Evolutionary conservation across 2,329 filamentous ascomycete genomes (phyloP).

Genomic region (Neopestalotiopsis sp.): DNA sequence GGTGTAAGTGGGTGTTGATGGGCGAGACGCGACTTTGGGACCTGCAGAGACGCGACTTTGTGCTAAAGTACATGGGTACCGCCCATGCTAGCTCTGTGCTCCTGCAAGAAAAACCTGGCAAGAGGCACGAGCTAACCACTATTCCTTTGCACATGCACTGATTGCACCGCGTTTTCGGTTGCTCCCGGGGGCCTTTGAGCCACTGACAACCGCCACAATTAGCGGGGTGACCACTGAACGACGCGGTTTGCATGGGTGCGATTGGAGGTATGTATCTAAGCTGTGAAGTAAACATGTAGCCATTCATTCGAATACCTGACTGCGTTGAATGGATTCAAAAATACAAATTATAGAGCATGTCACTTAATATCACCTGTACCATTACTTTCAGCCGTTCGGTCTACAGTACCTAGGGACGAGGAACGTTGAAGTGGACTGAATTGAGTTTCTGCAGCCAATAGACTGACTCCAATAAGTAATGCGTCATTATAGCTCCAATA

Average conservation of each 20-base stretch:
- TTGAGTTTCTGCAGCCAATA: neutral
- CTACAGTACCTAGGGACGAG: neutral
- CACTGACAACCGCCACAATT: neutral
- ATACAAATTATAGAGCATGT: no score
- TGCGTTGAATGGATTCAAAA: no score
- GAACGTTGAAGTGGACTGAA: neutral
- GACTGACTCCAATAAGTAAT: neutral
- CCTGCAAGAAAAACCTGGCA: neutral
- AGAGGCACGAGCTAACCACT: neutral
- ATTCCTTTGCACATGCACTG: no score
- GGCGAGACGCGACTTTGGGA: conserved; percentile 11
- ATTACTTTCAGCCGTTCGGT: no score
- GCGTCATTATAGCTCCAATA: neutral
- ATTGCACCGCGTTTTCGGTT: neutral
- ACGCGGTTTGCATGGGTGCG: neutral
- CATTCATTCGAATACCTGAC: neutral
- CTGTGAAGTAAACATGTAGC: neutral
- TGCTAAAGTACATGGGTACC: neutral
- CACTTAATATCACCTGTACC: no score
- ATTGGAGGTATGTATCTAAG: no score
- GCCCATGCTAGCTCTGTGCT: neutral
- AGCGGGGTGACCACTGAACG: neutral
- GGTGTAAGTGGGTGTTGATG: conserved; percentile 14
- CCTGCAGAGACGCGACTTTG: conserved; percentile 9
- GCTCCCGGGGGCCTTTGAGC: neutral